phyloP scores from a whole-genome alignment of 1,284 basidiomycete genomes.

The Paramarasmius palmivorus region DNA sequence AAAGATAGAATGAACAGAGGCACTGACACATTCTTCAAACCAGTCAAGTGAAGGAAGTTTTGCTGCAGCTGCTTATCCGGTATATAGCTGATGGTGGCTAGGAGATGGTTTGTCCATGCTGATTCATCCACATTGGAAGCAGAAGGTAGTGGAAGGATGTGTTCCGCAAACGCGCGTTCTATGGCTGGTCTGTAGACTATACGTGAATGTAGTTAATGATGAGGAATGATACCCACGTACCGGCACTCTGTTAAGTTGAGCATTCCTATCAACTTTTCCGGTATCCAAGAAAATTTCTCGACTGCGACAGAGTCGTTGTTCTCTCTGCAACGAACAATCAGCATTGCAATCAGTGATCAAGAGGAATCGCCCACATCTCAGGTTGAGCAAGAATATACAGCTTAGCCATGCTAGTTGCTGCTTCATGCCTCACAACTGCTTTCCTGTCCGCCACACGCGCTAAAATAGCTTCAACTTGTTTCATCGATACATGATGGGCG shows the following conservation, averaged over 20 bases:
- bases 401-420: conserved; percentile 76
- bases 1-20: background rate
- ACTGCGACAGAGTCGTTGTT: conserved; percentile 74
- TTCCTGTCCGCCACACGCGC: conserved; percentile 86
- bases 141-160: conserved; percentile 80
- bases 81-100: conserved; percentile 76
- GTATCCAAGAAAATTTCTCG: conserved; percentile 93
- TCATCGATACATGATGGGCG: conserved; percentile 76
- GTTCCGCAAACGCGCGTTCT: conserved; percentile 68
- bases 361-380: conserved; percentile 74
- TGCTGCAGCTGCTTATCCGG: conserved; percentile 59
- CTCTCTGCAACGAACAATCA: conserved; percentile 55
- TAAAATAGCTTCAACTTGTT: conserved; percentile 65
- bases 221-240: conserved; percentile 38
- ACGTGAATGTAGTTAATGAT: background rate
- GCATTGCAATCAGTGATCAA: background rate
- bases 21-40: conserved; percentile 58
- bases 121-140: conserved; percentile 67
- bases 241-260: conserved; percentile 56
- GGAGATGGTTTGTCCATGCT: conserved; percentile 83
- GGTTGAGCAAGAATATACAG: conserved; percentile 84
- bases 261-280: conserved; percentile 67
- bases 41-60: conserved; percentile 59
- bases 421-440: conserved; percentile 80
- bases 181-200: conserved; percentile 47